phyloP scores from a whole-genome alignment of 2,329 filamentous ascomycete species.

The Ophiostoma sp. region DNA sequence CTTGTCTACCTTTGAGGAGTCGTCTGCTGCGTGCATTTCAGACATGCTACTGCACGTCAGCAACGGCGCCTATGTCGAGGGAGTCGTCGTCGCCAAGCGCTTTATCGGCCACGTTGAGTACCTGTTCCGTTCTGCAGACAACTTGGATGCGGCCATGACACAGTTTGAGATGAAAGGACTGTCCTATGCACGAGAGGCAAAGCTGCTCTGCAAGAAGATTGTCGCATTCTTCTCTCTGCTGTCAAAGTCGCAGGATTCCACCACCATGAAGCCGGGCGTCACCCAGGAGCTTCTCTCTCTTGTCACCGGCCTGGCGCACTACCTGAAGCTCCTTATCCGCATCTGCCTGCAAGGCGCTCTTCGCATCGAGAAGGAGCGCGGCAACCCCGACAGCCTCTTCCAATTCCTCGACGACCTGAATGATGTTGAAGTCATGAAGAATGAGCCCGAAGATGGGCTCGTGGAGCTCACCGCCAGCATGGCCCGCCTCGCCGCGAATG shows the following conservation, averaged over 20 bases:
- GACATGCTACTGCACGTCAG: constrained; percentile 98
- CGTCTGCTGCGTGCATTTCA: constrained; percentile 94
- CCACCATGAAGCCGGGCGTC: constrained; percentile 84
- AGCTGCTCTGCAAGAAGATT: constrained; percentile 98
- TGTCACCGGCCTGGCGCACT: constrained; percentile 92
- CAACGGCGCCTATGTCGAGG: constrained; percentile 93
- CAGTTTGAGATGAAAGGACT: constrained; percentile 70
- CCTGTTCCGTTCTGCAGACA: constrained; percentile 81
- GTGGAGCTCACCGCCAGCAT: constrained; percentile 62
- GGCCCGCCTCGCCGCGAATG: constrained; percentile 62
- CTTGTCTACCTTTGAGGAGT: constrained; percentile 93
- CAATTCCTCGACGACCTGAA: constrained; percentile 78
- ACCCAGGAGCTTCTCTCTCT: constrained; percentile 97
- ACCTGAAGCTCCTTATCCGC: constrained; percentile 92
- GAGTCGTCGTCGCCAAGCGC: constrained; percentile 87
- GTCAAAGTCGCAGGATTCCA: constrained; percentile 88
- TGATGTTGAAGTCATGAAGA: constrained; percentile 72
- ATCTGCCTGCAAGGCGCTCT: constrained; percentile 93
- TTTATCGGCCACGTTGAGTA: constrained; percentile 97
- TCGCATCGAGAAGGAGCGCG: constrained; percentile 80
- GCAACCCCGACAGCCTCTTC: constrained; percentile 68
- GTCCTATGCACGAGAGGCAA: constrained; percentile 91
- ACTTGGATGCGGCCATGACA: constrained; percentile 69
- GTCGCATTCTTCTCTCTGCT: constrained; percentile 95
- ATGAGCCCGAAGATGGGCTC: constrained; percentile 49